Evolutionary conservation across 1,284 basidiomycete genomes (phyloP).

Genomic region (Cystobasidium sp.): DNA sequence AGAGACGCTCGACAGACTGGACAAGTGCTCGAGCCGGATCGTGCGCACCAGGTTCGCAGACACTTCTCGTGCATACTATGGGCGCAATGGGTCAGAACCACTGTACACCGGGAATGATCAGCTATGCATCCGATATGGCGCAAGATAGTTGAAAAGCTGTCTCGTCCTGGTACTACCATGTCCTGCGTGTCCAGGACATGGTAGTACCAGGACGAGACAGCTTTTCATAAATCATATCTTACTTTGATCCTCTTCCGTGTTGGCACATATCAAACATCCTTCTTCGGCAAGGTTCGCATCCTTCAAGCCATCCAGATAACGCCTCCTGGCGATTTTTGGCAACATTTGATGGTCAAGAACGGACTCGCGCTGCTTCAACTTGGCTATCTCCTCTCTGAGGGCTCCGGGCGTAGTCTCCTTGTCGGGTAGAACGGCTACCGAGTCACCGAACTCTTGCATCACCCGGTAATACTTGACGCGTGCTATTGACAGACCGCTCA

Average conservation of each 20-base stretch:
- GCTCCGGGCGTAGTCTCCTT: slow-evolving; percentile 13
- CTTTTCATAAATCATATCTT: background rate
- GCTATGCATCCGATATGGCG: background rate
- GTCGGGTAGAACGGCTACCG: slow-evolving; percentile 24
- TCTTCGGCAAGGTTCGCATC: slow-evolving; percentile 41
- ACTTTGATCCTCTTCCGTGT: slow-evolving; percentile 33
- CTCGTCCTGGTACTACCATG: background rate
- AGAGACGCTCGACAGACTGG: slow-evolving; percentile 39
- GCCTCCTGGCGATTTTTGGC: slow-evolving; percentile 27
- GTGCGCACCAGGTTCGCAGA: slow-evolving; percentile 17
- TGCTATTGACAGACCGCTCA: slow-evolving; percentile 1
- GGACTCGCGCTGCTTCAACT: slow-evolving; percentile 39
- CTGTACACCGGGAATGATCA: background rate
- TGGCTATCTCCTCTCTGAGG: slow-evolving; percentile 46
- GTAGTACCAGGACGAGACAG: too few species aligned
- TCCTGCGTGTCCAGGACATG: background rate
- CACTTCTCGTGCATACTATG: slow-evolving; percentile 42
- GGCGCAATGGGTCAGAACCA: slow-evolving; percentile 38
- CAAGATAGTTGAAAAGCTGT: too few species aligned
- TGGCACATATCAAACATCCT: slow-evolving; percentile 47
- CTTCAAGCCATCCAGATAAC: slow-evolving; percentile 50
- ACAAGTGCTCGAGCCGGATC: slow-evolving; percentile 24
- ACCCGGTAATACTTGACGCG: slow-evolving; percentile 49
- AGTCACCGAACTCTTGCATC: slow-evolving; percentile 45
- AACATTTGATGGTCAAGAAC: slow-evolving; percentile 13